A percentile compares a stretch with the other conserved stretches of the same genome.
These are phyloP conservation scores for Hsuehochloa calcarea DNA, from an alignment of 176 grass and related monocot genomes.

Conservation along the genomic window DNA sequence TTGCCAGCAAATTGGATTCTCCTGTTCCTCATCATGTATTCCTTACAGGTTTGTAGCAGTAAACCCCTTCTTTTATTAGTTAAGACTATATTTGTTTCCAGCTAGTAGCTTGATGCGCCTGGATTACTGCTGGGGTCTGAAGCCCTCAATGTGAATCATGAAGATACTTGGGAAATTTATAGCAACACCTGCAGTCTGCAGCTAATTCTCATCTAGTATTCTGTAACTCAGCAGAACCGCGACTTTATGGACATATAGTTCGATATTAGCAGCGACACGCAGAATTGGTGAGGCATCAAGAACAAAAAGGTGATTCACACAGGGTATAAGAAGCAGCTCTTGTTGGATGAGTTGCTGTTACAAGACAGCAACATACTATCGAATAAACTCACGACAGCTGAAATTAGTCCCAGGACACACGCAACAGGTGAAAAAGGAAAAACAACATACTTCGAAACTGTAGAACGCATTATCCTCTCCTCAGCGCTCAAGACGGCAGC, in stretches of 20 bases:
- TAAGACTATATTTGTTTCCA: background rate
- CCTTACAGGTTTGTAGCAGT: no score
- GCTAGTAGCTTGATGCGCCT: background rate
- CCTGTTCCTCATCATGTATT: no score
- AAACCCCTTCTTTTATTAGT: no score
- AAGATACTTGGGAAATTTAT: background rate
- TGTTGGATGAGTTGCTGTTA: conserved; percentile 49
- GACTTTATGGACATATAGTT: background rate
- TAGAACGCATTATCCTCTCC: conserved; percentile 23
- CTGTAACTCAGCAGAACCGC: background rate
- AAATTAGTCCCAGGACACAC: conserved; percentile 30
- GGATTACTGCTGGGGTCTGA: background rate
- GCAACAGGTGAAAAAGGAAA: conserved; percentile 20
- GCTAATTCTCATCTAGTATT: background rate
- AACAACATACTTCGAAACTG: conserved; percentile 20
- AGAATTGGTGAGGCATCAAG: background rate
- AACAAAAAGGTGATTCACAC: conserved; percentile 10
- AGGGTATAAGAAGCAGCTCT: conserved; percentile 29
- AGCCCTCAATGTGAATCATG: background rate
- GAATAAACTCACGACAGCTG: conserved; percentile 35
- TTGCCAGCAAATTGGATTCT: no score
- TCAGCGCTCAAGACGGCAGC: conserved; percentile 38
- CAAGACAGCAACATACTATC: conserved; percentile 44
- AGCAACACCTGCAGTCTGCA: background rate
- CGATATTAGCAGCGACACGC: background rate